Percentiles rank a stretch among this genome's conserved stretches.
These are phyloP conservation scores for Centella asiatica DNA, from an alignment of 129 eudicot species.

Conservation along the genomic window DNA sequence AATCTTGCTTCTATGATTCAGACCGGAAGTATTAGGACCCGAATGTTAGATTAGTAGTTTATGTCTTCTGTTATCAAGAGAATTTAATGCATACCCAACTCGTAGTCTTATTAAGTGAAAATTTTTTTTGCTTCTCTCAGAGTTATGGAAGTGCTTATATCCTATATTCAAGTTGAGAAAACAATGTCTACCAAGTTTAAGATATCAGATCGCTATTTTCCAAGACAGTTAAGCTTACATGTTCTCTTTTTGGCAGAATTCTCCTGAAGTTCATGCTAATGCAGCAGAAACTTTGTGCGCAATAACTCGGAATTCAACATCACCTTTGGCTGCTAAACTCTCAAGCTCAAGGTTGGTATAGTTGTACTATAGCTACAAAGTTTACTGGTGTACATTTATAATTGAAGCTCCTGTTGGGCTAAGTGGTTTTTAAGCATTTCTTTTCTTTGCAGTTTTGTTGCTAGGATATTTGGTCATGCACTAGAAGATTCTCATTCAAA, in stretches of 20 bases:
- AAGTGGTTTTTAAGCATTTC: neutral
- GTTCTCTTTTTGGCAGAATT: conserved; percentile 28
- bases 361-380: neutral
- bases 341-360: conserved; percentile 68
- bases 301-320: conserved; percentile 68
- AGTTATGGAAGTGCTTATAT: neutral
- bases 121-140: neutral
- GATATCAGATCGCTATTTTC: neutral
- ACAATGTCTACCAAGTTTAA: neutral
- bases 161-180: neutral
- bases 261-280: conserved; percentile 90
- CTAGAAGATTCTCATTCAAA: conserved; percentile 73
- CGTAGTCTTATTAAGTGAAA: neutral
- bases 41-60: neutral
- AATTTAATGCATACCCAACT: neutral
- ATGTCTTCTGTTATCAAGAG: neutral
- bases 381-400: neutral
- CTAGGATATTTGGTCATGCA: conserved; percentile 73
- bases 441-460: conserved; percentile 51
- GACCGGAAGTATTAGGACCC: too few species aligned
- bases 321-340: conserved; percentile 73
- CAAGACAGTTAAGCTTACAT: neutral
- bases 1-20: neutral
- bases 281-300: conserved; percentile 87
- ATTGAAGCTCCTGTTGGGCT: neutral